Evolutionary conservation across 2,329 filamentous ascomycete species (phyloP).

Genomic region (Penicillium sp.): DNA sequence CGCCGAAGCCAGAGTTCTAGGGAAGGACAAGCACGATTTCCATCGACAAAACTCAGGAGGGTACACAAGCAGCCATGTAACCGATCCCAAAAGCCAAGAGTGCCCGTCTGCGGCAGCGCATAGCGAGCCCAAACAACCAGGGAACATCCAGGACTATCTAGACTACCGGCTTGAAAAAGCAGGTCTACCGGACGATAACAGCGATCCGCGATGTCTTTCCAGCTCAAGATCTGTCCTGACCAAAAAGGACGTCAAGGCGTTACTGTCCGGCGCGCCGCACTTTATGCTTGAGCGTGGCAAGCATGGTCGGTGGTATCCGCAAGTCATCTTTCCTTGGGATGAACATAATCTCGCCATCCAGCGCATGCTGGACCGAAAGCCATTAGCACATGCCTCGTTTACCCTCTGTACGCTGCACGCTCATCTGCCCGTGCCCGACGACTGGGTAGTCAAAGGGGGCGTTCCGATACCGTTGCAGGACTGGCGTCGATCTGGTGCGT

Average conservation of each 20-base stretch:
- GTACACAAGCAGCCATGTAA: constrained; percentile 1
- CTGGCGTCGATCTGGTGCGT: constrained; percentile 21
- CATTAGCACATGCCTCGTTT: constrained; percentile 38
- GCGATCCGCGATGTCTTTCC: neutral
- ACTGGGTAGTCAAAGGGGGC: constrained; percentile 26
- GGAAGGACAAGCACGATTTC: neutral
- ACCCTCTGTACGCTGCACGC: constrained; percentile 40
- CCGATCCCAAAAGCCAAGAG: constrained; percentile 1
- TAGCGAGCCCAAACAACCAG: constrained; percentile 23
- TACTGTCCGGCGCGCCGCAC: constrained; percentile 41
- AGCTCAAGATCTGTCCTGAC: constrained; percentile 15
- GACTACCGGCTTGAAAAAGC: constrained; percentile 19
- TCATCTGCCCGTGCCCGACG: constrained; percentile 39
- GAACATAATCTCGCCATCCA: constrained; percentile 34
- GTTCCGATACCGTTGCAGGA: constrained; percentile 21
- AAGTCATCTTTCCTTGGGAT: constrained; percentile 43
- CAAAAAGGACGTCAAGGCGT: constrained; percentile 34
- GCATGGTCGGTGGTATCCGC: constrained; percentile 37
- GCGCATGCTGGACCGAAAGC: constrained; percentile 36
- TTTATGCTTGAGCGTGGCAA: constrained; percentile 41
- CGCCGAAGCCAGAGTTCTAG: neutral
- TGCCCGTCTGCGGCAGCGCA: constrained; percentile 7
- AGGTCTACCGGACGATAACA: neutral
- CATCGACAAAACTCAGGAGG: constrained; percentile 1
- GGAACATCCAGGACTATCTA: constrained; percentile 23